Conservation (phyloP, 2,329 filamentous ascomycete genomes). For the Blastomyces parvus region DNA sequence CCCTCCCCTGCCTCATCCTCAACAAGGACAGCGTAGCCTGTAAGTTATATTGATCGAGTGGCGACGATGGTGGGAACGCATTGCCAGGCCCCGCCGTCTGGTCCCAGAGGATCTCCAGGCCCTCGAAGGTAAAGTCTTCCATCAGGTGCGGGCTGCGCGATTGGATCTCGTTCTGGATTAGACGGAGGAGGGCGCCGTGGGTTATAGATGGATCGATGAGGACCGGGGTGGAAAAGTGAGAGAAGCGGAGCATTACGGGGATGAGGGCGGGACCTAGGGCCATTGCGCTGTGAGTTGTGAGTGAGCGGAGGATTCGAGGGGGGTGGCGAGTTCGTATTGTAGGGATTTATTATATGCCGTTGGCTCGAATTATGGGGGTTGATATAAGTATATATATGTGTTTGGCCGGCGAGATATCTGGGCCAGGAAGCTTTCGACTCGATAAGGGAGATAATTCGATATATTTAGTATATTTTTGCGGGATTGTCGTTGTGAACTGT, state of each 20-base stretch:
- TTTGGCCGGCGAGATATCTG: not conserved
- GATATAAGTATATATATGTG: not conserved
- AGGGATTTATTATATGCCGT: not conserved
- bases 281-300: not conserved
- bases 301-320: not conserved
- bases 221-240: slow-evolving; percentile 12
- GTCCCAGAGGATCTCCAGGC: slow-evolving; percentile 14
- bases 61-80: slow-evolving; percentile 9
- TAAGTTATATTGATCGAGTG: slow-evolving; percentile 12
- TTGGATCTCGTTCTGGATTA: slow-evolving; percentile 12
- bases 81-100: not conserved
- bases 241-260: slow-evolving; percentile 14
- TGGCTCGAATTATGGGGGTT: not conserved
- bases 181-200: slow-evolving; percentile 9
- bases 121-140: slow-evolving; percentile 13
- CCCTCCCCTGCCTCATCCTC: slow-evolving; percentile 10
- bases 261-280: not conserved
- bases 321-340: not conserved
- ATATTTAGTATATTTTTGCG: not conserved
- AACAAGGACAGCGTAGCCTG: slow-evolving; percentile 12
- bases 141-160: slow-evolving; percentile 7
- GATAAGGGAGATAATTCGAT: not conserved
- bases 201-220: slow-evolving; percentile 10
- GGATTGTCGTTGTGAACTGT: not conserved
- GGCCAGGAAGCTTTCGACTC: not conserved